Evolutionary conservation across 1,139 yeast genomes (phyloP).

Genomic region (Protomyces macrosporus): DNA sequence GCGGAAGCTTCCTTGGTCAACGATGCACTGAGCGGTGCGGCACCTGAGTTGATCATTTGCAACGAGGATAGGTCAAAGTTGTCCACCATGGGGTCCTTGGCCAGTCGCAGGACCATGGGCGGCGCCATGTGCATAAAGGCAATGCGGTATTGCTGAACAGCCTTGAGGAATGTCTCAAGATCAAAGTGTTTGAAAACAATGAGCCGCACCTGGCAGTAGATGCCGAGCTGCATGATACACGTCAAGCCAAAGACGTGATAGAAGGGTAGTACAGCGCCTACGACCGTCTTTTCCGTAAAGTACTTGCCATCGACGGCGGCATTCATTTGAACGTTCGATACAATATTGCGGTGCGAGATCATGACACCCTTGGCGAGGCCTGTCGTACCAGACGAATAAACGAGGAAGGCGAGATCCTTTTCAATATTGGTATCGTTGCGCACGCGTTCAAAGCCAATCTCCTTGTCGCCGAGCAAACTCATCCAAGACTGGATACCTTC

Average conservation of each 20-base stretch:
- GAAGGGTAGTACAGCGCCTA: conserved; percentile 14
- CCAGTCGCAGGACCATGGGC: conserved; percentile 41
- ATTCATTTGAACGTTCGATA: conserved; percentile 32
- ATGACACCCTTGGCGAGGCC: conserved; percentile 57
- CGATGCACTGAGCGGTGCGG: conserved; percentile 40
- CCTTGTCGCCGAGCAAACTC: conserved; percentile 28
- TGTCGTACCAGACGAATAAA: conserved; percentile 46
- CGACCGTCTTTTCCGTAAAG: conserved; percentile 12
- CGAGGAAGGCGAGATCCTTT: conserved; percentile 39
- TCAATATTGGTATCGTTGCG: conserved; percentile 26
- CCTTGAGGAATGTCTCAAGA: conserved; percentile 22
- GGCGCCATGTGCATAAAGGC: conserved; percentile 36
- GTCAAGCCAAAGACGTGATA: conserved; percentile 29
- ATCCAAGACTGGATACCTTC: conserved; percentile 31
- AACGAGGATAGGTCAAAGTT: conserved; percentile 34
- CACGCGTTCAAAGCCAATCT: conserved; percentile 29
- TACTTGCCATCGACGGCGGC: conserved; percentile 23
- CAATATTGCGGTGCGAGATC: conserved; percentile 44
- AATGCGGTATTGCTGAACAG: conserved; percentile 22
- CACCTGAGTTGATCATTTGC: conserved; percentile 38
- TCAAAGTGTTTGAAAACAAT: conserved; percentile 28
- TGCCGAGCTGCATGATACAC: conserved; percentile 25
- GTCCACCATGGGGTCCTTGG: conserved; percentile 40
- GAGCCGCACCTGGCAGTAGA: conserved; percentile 22
- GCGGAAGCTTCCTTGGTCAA: conserved; percentile 34